Conservation (phyloP, 129 eudicot species). For the Chrysanthemum lavandulifolium region DNA sequence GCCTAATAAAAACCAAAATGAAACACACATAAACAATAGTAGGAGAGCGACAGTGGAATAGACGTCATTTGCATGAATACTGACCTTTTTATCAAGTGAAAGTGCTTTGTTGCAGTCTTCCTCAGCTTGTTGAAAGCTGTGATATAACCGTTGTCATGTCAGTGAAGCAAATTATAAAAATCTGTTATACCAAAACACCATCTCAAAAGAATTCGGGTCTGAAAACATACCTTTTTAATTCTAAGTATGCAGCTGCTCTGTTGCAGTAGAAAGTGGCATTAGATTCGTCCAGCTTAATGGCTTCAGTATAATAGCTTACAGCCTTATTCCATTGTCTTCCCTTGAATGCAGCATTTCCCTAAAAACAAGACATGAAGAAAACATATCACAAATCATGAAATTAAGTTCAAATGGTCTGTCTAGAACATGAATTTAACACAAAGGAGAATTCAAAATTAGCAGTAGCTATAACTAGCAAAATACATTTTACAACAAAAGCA, state of each 20-base stretch:
- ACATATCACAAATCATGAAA: neutral
- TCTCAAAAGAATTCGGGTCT: neutral
- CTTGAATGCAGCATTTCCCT: constrained; percentile 95
- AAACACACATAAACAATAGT: constrained; percentile 9
- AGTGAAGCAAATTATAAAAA: constrained; percentile 10
- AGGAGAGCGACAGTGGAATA: neutral
- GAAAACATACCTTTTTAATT: constrained; percentile 60
- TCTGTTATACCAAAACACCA: neutral
- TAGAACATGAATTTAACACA: neutral
- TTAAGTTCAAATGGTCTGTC: neutral
- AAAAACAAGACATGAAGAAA: constrained; percentile 4
- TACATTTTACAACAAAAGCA: neutral
- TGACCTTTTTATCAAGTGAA: constrained; percentile 86
- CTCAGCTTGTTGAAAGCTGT: constrained; percentile 86
- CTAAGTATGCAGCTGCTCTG: constrained; percentile 91
- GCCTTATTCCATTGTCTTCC: constrained; percentile 81
- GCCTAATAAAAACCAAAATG: constrained; percentile 3
- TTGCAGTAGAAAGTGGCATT: constrained; percentile 74
- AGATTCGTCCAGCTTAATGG: constrained; percentile 68
- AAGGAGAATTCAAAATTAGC: neutral
- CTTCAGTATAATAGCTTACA: constrained; percentile 68
- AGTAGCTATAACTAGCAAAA: constrained; percentile 7
- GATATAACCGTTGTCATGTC: constrained; percentile 6
- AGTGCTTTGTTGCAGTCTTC: constrained; percentile 89
- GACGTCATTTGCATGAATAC: constrained; percentile 15